A percentile compares a stretch with the other conserved stretches of the same genome.
Evolutionary conservation across 495 filamentous ascomycete genomes (phyloP).

Genomic region (Lophiostoma macrostomum): DNA sequence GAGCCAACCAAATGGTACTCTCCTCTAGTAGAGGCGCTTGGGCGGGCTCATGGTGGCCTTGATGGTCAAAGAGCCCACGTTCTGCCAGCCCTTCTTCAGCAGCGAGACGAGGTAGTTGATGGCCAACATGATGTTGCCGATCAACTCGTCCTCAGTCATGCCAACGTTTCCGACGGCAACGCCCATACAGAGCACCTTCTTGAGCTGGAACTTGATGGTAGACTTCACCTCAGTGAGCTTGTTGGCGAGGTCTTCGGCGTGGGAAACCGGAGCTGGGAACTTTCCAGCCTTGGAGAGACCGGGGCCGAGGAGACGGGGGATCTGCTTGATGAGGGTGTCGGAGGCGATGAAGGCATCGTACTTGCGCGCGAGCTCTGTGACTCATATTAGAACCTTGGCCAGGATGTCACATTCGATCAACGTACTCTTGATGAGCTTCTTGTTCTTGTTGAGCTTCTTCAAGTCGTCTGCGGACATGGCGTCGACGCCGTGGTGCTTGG

Average conservation of each 20-base stretch:
- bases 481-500: constrained; percentile 95
- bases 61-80: constrained; percentile 97
- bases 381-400: neutral
- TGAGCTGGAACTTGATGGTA: constrained; percentile 99
- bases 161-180: constrained; percentile 97
- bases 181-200: constrained; percentile 99
- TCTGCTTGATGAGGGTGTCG: constrained; percentile 97
- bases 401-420: neutral
- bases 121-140: constrained; percentile 94
- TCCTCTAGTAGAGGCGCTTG: constrained; percentile 85
- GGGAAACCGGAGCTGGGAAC: constrained; percentile 97
- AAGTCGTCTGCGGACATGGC: constrained; percentile 97
- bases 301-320: constrained; percentile 93
- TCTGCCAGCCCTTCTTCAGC: constrained; percentile 99
- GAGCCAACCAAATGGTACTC: neutral
- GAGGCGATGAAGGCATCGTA: constrained; percentile 99
- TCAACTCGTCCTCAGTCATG: constrained; percentile 93
- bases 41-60: constrained; percentile 99
- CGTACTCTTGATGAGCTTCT: constrained; percentile 96
- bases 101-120: constrained; percentile 99
- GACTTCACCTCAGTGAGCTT: constrained; percentile 99
- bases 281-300: constrained; percentile 70
- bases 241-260: constrained; percentile 83
- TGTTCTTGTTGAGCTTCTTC: constrained; percentile 99
- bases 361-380: constrained; percentile 83